These are phyloP conservation scores for Aspergillus puulaauensis DNA, from an alignment of 2,329 filamentous ascomycete species.

Conservation along the genomic window DNA sequence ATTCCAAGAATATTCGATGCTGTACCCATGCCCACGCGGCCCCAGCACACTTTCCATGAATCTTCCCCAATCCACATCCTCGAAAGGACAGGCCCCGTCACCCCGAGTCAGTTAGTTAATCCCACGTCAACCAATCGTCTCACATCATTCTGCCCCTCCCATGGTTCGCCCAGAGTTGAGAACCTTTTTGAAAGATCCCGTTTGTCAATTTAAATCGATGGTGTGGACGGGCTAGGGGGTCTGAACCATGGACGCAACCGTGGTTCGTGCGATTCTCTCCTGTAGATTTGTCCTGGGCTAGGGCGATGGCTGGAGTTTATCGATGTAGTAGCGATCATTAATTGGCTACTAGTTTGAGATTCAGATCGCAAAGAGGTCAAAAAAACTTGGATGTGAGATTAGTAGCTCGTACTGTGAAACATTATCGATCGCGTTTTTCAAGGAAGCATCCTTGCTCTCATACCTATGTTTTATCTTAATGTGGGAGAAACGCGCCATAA, in stretches of 20 bases:
- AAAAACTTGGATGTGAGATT: too few relatives aligned
- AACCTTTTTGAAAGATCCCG: not conserved
- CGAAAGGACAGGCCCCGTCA: too few relatives aligned
- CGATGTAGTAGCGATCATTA: too few relatives aligned
- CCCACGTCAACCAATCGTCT: not conserved
- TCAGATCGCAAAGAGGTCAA: too few relatives aligned
- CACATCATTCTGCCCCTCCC: not conserved
- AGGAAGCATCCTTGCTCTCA: too few relatives aligned
- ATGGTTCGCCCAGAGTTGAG: not conserved
- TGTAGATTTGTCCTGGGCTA: too few relatives aligned
- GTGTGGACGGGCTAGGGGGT: not conserved
- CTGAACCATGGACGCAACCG: not conserved
- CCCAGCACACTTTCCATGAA: not conserved
- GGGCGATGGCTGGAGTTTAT: not conserved
- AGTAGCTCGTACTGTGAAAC: too few relatives aligned
- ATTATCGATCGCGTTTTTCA: too few relatives aligned
- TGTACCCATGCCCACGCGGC: not conserved
- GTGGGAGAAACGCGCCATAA: too few relatives aligned
- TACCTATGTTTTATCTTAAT: too few relatives aligned
- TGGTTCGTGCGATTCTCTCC: not conserved
- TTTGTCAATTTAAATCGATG: not conserved
- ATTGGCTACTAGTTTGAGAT: too few relatives aligned
- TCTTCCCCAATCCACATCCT: not conserved
- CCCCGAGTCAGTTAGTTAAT: not conserved
- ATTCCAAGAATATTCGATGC: not conserved